phyloP scores from a whole-genome alignment of 345 rosid species.

The Pistacia atlantica region DNA sequence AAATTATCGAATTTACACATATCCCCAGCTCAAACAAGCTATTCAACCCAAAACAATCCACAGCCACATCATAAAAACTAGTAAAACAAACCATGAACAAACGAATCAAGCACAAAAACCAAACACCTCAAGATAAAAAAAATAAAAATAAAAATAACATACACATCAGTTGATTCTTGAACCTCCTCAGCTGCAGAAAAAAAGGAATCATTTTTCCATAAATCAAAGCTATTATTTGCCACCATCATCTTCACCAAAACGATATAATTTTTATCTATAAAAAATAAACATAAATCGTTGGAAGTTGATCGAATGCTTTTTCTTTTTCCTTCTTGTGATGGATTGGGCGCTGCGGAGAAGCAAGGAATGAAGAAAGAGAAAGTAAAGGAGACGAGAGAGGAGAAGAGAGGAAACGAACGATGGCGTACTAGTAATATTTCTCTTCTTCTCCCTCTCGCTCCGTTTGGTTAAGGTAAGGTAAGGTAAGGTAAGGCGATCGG shows the following conservation, averaged over 20 bases:
- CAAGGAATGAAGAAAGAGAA: conserved; percentile 43
- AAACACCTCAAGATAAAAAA: neutral
- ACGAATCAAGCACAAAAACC: neutral
- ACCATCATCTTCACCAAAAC: conserved; percentile 66
- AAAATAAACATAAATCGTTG: neutral
- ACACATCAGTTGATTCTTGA: conserved; percentile 87
- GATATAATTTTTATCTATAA: too few species aligned
- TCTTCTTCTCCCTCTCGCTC: neutral
- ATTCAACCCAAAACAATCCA: neutral
- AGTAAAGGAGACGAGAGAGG: conserved; percentile 10
- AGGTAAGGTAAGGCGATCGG: neutral
- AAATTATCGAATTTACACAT: neutral
- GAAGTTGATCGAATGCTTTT: neutral
- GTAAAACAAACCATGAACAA: neutral
- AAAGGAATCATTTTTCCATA: conserved; percentile 85
- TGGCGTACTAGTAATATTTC: conserved; percentile 19
- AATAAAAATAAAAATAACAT: conserved; percentile 26
- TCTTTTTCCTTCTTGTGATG: conserved; percentile 18
- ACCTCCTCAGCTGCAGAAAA: conserved; percentile 96
- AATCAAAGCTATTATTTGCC: conserved; percentile 67
- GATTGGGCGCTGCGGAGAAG: conserved; percentile 28
- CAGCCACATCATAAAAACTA: neutral
- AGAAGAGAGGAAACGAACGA: conserved; percentile 1
- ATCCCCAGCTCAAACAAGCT: neutral
- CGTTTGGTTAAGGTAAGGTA: neutral